These are phyloP conservation scores for Beauveria australis DNA, from an alignment of 2,329 filamentous ascomycete genomes.

Conservation along the genomic window DNA sequence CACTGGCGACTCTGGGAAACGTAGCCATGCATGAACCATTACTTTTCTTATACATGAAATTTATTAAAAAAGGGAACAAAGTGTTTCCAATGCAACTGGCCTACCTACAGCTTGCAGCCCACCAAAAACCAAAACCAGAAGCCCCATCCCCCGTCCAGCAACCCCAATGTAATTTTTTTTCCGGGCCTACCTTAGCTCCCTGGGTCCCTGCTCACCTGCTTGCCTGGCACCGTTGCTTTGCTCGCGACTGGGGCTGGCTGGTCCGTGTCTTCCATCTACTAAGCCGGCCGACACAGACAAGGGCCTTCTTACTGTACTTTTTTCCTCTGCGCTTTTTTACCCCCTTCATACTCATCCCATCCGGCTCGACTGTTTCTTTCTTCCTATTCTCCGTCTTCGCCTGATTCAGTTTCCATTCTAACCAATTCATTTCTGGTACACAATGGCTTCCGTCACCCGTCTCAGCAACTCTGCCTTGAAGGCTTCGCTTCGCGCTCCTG, in stretches of 20 bases:
- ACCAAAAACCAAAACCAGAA: not conserved
- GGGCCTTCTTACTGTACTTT: not conserved
- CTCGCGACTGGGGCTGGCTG: not conserved
- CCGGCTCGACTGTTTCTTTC: constrained; percentile 21
- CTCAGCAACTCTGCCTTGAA: constrained; percentile 75
- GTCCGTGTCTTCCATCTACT: not conserved
- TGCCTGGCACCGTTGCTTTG: not conserved
- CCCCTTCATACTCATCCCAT: constrained; percentile 13
- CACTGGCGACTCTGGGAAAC: too few species aligned
- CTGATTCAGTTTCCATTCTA: constrained; percentile 11
- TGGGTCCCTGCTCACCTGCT: not conserved
- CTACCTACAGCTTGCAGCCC: not conserved
- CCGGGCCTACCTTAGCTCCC: not conserved
- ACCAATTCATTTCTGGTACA: constrained; percentile 22
- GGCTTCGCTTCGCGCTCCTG: constrained; percentile 60
- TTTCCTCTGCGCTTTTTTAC: constrained; percentile 15
- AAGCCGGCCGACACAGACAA: not conserved
- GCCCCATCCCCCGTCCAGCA: not conserved
- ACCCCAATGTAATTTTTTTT: not conserved
- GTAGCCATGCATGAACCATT: too few species aligned
- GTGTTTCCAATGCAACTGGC: not conserved
- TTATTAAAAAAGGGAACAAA: too few species aligned
- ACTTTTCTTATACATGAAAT: too few species aligned
- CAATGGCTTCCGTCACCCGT: constrained; percentile 79
- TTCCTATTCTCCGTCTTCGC: constrained; percentile 20